Evolutionary conservation across 805 yeast species (phyloP).

Genomic region (Lipomyces lipofer): DNA sequence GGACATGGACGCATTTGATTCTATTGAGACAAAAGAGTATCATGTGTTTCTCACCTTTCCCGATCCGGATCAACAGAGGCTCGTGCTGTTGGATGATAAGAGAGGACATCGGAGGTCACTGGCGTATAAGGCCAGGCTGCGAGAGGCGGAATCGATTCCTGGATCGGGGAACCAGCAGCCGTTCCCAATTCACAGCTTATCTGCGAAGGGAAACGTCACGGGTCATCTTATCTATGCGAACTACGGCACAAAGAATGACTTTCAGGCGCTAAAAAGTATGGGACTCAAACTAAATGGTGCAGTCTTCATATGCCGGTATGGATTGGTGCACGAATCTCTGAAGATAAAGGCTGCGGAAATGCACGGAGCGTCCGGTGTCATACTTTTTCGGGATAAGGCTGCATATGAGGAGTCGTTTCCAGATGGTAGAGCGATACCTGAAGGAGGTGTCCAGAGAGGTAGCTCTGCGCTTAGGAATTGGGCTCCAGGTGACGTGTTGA

Average conservation of each 20-base stretch:
- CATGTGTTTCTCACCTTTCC: slow-evolving; percentile 70
- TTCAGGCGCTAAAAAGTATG: slow-evolving; percentile 46
- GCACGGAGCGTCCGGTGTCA: slow-evolving; percentile 63
- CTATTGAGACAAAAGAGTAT: slow-evolving; percentile 52
- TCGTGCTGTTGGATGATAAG: slow-evolving; percentile 34
- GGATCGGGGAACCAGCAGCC: slow-evolving; percentile 21
- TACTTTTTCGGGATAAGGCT: slow-evolving; percentile 68
- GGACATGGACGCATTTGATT: slow-evolving; percentile 28
- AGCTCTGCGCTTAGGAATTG: slow-evolving; percentile 62
- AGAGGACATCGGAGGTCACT: slow-evolving; percentile 58
- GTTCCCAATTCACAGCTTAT: slow-evolving; percentile 67
- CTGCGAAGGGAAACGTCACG: slow-evolving; percentile 73
- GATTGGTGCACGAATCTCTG: slow-evolving; percentile 65
- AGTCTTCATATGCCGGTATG: slow-evolving; percentile 68
- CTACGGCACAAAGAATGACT: slow-evolving; percentile 65
- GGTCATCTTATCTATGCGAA: slow-evolving; percentile 66
- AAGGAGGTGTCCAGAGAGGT: slow-evolving; percentile 73
- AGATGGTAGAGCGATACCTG: slow-evolving; percentile 73
- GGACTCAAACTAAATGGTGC: slow-evolving; percentile 57
- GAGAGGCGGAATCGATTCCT: slow-evolving; percentile 18
- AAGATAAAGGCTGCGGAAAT: slow-evolving; percentile 76
- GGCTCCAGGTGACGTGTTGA: slow-evolving; percentile 75
- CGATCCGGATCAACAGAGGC: slow-evolving; percentile 35
- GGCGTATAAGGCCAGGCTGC: slow-evolving; percentile 43
- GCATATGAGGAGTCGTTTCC: slow-evolving; percentile 63